Evolutionary conservation across 2,329 filamentous ascomycete genomes (phyloP).

Genomic region (Beauveria australis): DNA sequence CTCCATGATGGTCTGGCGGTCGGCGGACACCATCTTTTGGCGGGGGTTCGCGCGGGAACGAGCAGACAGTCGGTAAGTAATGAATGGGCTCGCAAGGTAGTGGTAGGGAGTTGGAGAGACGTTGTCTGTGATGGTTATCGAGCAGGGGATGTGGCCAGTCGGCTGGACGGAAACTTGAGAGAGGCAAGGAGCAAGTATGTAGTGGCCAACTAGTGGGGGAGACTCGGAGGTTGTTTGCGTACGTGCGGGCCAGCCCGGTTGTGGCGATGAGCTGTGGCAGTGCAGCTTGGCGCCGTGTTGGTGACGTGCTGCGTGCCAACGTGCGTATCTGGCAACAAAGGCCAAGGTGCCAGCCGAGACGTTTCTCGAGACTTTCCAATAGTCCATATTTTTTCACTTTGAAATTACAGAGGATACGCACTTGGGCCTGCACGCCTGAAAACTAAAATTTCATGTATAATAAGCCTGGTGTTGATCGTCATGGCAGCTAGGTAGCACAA

Average conservation of each 20-base stretch:
- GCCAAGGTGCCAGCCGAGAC: too few relatives aligned
- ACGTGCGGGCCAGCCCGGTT: not conserved
- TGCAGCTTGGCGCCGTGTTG: not conserved
- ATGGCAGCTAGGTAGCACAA: too few relatives aligned
- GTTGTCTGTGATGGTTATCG: not conserved
- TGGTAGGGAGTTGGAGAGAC: not conserved
- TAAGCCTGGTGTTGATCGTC: too few relatives aligned
- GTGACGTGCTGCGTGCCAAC: too few relatives aligned
- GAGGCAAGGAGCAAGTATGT: not conserved
- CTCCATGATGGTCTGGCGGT: slow-evolving; percentile 54
- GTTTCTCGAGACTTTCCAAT: too few relatives aligned
- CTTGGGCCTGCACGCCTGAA: too few relatives aligned
- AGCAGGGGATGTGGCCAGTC: not conserved
- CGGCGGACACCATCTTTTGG: slow-evolving; percentile 34
- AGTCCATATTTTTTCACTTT: too few relatives aligned
- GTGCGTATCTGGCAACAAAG: too few relatives aligned
- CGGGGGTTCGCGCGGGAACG: not conserved
- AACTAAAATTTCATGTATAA: too few relatives aligned
- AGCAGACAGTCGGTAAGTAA: not conserved
- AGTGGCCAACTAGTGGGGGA: not conserved
- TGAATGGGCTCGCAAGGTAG: too few relatives aligned
- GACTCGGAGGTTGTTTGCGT: not conserved
- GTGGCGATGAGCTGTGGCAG: not conserved
- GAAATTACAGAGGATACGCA: too few relatives aligned
- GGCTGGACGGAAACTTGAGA: too few relatives aligned